Conservation (phyloP, 768 basidiomycete species). For the Phlegmacium glaucopus region DNA sequence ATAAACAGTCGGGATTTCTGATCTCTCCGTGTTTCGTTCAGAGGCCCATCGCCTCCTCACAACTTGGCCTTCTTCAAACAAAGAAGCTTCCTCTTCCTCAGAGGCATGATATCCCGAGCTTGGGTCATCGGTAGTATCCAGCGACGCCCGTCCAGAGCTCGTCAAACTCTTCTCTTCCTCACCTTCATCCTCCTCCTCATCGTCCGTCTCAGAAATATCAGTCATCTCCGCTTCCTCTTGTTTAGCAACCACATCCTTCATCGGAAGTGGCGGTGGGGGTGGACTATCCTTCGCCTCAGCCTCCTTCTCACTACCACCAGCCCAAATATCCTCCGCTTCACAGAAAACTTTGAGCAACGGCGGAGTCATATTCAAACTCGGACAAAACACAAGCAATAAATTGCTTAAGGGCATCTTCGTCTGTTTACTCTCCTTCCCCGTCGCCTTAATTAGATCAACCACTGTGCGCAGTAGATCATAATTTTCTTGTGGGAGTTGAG, state of each 20-base stretch:
- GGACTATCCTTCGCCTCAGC: too few relatives aligned
- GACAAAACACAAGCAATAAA: conserved; percentile 83
- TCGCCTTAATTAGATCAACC: conserved; percentile 73
- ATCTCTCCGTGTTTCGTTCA: conserved; percentile 15
- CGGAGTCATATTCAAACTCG: conserved; percentile 78
- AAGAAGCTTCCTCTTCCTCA: conserved; percentile 21
- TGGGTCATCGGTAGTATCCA: conserved; percentile 22
- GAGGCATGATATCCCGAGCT: conserved; percentile 37
- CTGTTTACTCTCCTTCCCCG: conserved; percentile 59
- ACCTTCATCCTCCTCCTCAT: conserved; percentile 9
- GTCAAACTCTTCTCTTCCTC: conserved; percentile 25
- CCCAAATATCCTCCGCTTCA: conserved; percentile 70
- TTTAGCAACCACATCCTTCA: conserved; percentile 1
- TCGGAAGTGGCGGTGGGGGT: conserved; percentile 6
- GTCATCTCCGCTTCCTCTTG: conserved; percentile 6
- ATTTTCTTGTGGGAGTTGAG: conserved; percentile 73
- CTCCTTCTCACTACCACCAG: conserved; percentile 21
- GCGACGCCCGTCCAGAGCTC: conserved; percentile 20
- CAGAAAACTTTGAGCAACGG: conserved; percentile 69
- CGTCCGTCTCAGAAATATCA: conserved; percentile 7
- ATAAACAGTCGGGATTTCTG: conserved; percentile 35
- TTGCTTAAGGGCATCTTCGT: conserved; percentile 96
- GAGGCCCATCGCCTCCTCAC: neutral
- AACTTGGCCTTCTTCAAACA: conserved; percentile 4
- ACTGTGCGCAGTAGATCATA: conserved; percentile 83